Evolutionary conservation across 2,329 filamentous ascomycete species (phyloP), one percentile per base, ranked within the genome.

Genomic region (Microdochium nivale): DNA sequence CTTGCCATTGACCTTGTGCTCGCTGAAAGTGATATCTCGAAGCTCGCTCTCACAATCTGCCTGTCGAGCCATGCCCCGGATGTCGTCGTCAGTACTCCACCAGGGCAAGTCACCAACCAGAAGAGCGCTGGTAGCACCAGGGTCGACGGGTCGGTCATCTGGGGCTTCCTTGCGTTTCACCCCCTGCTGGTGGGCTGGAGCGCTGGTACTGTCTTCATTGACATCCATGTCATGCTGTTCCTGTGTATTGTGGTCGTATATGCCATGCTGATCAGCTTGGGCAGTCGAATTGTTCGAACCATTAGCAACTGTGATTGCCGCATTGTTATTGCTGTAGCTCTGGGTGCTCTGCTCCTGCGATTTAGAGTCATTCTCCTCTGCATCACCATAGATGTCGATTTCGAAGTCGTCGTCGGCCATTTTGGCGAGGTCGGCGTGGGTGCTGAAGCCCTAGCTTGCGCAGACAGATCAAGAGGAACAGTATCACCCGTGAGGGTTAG

Each of bases 1-100:
- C 73, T 99, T 99, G 60, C 94, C 94, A 60, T 99, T 99, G 48
- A 97, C 91, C 67, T 99, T 99, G 70, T 97, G 94, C 67, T 99
- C 94, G 62, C 90, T 96, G 67, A 97, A 99, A 0, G 91, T 96
- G 49, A 99, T 83, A 55, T 97, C 94, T 62, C 88, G 90, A 19
- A 97, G 73, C 62, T 96, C 89, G 47, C 85, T 79, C 67, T 97
- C 94, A 59, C 83, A 88, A 2, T 80, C 81, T n/a, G 87, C 88
- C 57, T 88, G 79, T 58, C 84, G 83, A 24, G 87, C 78, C 88
- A 90, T 96, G 49, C 87, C 88, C 50, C 94, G 87, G 52, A 99
- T 82, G 60, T 97, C 90, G 63, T 99, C 94, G 65, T 99, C 94
- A 2, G 88, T 95, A 27, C 85, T 91, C 92, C 92, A 97, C 94